These are phyloP conservation scores for Stenocarpella maydis DNA, from an alignment of 2,329 filamentous ascomycete species.

Conservation along the genomic window DNA sequence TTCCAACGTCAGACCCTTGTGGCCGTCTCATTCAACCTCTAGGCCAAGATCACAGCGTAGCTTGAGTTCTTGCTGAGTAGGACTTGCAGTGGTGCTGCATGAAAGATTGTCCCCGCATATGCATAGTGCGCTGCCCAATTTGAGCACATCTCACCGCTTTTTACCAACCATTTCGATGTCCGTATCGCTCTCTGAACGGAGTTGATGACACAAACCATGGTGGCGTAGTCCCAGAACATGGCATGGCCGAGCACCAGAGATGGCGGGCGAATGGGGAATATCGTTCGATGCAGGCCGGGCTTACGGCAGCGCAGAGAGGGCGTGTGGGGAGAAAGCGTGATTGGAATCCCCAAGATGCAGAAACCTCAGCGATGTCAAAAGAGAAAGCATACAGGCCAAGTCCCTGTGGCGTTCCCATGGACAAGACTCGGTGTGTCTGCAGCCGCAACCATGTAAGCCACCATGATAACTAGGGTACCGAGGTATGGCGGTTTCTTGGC, in stretches of 20 bases:
- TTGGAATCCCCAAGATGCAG: background rate
- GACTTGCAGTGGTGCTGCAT: too few species aligned
- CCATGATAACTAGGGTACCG: background rate
- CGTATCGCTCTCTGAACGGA: background rate
- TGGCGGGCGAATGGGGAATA: background rate
- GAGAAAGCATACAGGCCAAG: background rate
- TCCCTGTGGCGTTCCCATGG: conserved; percentile 1
- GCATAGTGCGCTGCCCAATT: background rate
- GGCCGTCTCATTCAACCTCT: background rate
- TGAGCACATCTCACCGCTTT: background rate
- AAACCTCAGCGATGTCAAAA: too few species aligned
- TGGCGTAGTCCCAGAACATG: background rate
- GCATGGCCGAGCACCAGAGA: background rate
- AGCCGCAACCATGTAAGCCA: conserved; percentile 8
- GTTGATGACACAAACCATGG: background rate
- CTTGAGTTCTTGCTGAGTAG: too few species aligned
- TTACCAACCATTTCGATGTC: background rate
- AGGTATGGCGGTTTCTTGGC: background rate
- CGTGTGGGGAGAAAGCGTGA: background rate
- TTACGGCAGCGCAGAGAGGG: background rate
- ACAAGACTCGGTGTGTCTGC: conserved; percentile 1
- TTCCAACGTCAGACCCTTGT: too few species aligned
- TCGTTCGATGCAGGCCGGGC: background rate
- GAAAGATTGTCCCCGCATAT: background rate
- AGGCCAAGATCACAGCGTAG: background rate